Conservation (phyloP, 169 alveolate species). For the Perkinsus marinus region DNA sequence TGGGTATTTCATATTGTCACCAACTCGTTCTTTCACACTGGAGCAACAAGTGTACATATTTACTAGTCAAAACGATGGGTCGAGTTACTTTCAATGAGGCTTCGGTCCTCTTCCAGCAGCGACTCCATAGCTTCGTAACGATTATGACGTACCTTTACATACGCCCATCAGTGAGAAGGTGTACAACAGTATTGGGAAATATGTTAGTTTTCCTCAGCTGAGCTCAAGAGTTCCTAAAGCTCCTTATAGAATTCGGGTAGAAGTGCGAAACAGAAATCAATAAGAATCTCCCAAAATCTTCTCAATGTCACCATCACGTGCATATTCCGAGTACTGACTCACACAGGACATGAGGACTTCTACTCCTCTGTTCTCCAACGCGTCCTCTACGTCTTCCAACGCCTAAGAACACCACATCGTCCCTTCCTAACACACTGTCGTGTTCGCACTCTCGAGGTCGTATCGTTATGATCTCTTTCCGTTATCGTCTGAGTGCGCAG, state of each 20-base stretch:
- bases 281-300: too few relatives aligned
- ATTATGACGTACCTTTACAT: background rate
- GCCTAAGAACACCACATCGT: too few relatives aligned
- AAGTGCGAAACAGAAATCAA: too few relatives aligned
- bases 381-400: background rate
- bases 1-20: too few relatives aligned
- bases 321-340: background rate
- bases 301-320: too few relatives aligned
- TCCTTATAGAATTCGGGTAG: too few relatives aligned
- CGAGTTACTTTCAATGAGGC: background rate
- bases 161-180: background rate
- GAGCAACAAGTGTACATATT: too few relatives aligned
- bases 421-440: background rate
- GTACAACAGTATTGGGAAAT: background rate
- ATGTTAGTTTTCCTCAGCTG: too few relatives aligned
- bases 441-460: too few relatives aligned
- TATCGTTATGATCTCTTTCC: background rate
- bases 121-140: slow-evolving; percentile 3
- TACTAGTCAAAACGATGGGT: too few relatives aligned
- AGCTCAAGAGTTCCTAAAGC: too few relatives aligned
- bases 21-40: too few relatives aligned
- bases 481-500: background rate
- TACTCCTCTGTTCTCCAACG: background rate
- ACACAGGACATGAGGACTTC: background rate
- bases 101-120: background rate